Evolutionary conservation across 2,329 filamentous ascomycete genomes (phyloP), one percentile per base, ranked within the genome.

Genomic region (Fusarium torreyae): DNA sequence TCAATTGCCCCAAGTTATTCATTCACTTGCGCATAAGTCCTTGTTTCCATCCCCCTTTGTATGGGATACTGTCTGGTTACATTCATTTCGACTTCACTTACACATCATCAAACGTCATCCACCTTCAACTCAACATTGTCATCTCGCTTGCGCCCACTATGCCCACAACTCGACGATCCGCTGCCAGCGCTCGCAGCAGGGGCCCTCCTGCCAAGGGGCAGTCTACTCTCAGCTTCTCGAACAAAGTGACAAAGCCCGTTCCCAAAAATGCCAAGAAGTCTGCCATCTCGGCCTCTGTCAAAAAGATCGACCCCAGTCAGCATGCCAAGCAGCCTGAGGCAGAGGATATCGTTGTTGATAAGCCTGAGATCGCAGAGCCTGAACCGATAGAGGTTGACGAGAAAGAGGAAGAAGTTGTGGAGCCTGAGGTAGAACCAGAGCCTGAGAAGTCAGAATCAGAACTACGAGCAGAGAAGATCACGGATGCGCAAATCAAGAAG

Each of bases 401-500:
- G 40, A 34, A 53, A 53, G 66, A 70, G 15, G 70, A 74, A 14
- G 70, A 77, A n/a, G 66, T 63, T 10, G 70, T 73, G 20, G 63
- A 74, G 18, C 63, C 71, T 17, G 70, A 74, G 17, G 58, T 66
- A 17, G 70, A 70, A 22, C 61, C 74, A 20, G 75, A 77, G 26
- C 73, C 73, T 3, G 75, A 83, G 71, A 87, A 85, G 75, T 83
- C 82, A 8, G 85, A 84, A 62, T 81, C 78, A 7, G 86, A 92
- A 72, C 71, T 84, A 24, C 81, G 80, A 63, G 94, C 94, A 2
- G 84, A 88, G 67, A 86, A 88, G 70, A 81, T 97, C 42, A 87
- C 87, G 9, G 86, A 92, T 58, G 82, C 86, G 48, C 89, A 93
- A 73, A 89, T 98, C 67, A 87, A 87, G 72, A 85, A 84, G 75